A percentile compares a stretch with the other conserved stretches of the same genome.
These are phyloP conservation scores for Ottelia alismoides DNA, from an alignment of 106 monocot species.

Conservation along the genomic window DNA sequence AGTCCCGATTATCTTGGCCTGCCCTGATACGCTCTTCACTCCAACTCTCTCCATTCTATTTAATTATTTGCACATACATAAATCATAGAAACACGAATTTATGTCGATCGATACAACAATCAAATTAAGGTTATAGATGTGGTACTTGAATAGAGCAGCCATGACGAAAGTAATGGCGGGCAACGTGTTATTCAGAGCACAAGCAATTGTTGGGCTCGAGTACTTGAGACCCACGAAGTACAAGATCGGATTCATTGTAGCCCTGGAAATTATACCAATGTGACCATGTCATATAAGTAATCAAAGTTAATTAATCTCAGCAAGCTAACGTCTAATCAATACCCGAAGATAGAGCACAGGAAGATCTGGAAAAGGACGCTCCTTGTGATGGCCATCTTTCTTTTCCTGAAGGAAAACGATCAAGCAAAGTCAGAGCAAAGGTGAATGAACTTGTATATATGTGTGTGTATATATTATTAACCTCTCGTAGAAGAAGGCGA, in stretches of 20 bases:
- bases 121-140: not conserved
- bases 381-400: constrained; percentile 24
- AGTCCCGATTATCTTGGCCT: constrained; percentile 60
- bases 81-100: not conserved
- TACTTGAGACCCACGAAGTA: constrained; percentile 78
- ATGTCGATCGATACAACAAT: not conserved
- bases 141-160: constrained; percentile 55
- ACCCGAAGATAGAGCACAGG: constrained; percentile 71
- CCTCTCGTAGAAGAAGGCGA: constrained; percentile 69
- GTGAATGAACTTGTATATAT: not conserved
- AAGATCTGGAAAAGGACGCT: constrained; percentile 55
- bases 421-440: not conserved
- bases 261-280: no score
- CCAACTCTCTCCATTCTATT: constrained; percentile 60
- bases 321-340: constrained; percentile 3
- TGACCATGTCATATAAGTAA: no score
- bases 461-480: constrained; percentile 6
- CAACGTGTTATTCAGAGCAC: constrained; percentile 65
- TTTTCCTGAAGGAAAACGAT: constrained; percentile 30
- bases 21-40: constrained; percentile 23
- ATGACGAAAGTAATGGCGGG: constrained; percentile 81
- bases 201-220: constrained; percentile 63
- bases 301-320: no score
- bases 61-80: no score
- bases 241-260: constrained; percentile 58